Conservation (phyloP, 148 eudicot genomes). For the Cornus kousa region DNA sequence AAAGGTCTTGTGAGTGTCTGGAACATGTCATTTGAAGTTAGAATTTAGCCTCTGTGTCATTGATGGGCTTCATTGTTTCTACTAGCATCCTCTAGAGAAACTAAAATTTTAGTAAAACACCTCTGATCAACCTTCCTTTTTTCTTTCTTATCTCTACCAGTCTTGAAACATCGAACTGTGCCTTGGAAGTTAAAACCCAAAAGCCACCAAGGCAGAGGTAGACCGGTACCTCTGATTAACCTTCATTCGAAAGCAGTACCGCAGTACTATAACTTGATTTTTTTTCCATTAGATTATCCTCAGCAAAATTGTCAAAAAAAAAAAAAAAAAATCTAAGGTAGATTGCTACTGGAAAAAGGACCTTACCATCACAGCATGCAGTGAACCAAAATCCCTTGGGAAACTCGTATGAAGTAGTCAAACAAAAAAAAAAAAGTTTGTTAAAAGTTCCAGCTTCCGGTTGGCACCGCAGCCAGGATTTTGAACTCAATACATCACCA, state of each 20-base stretch:
- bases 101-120: neutral
- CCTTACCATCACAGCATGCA: neutral
- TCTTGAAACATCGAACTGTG: too few species aligned
- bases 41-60: neutral
- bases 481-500: neutral
- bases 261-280: neutral
- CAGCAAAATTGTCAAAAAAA: neutral
- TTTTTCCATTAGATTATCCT: neutral
- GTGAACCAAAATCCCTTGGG: neutral
- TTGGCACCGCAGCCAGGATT: neutral
- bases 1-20: too few species aligned
- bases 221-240: neutral
- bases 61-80: neutral
- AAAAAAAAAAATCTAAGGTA: too few species aligned
- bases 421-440: neutral
- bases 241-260: too few species aligned
- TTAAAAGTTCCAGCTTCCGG: too few species aligned
- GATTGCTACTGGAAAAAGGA: neutral
- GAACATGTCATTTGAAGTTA: too few species aligned
- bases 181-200: too few species aligned
- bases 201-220: too few species aligned
- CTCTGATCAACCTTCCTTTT: neutral
- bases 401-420: neutral
- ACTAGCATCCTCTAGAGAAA: neutral
- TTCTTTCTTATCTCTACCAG: too few species aligned